Conservation (phyloP, 768 basidiomycete species). For the Trametes gibbosa region DNA sequence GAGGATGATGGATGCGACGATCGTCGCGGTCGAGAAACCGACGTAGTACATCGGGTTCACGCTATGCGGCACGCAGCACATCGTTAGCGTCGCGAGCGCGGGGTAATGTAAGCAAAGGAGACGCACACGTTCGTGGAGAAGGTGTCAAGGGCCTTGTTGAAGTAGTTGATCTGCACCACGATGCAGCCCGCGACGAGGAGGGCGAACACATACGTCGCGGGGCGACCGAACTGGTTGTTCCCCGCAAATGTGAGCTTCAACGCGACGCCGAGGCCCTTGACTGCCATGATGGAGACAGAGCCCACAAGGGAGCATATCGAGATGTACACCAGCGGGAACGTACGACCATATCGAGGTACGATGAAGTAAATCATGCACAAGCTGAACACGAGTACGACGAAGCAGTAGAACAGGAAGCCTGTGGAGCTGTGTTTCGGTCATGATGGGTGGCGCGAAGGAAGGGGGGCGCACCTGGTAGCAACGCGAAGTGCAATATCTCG, state of each 20-base stretch:
- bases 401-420: slow-evolving; percentile 92
- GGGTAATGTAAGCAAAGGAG: not conserved
- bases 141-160: slow-evolving; percentile 96
- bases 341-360: slow-evolving; percentile 81
- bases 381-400: slow-evolving; percentile 78
- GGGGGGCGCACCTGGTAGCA: slow-evolving; percentile 71
- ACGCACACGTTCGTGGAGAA: slow-evolving; percentile 97
- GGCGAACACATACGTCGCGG: slow-evolving; percentile 95
- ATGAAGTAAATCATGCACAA: slow-evolving; percentile 85
- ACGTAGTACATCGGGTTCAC: slow-evolving; percentile 99
- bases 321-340: slow-evolving; percentile 88
- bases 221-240: slow-evolving; percentile 92
- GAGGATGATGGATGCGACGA: slow-evolving; percentile 91
- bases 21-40: slow-evolving; percentile 91
- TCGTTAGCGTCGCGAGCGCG: too few relatives aligned
- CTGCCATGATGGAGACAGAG: slow-evolving; percentile 96
- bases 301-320: slow-evolving; percentile 97
- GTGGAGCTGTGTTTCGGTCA: not conserved
- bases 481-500: slow-evolving; percentile 87
- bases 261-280: slow-evolving; percentile 97
- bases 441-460: not conserved
- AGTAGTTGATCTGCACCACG: slow-evolving; percentile 91
- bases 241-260: slow-evolving; percentile 91
- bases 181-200: slow-evolving; percentile 82
- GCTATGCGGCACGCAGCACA: slow-evolving; percentile 35